Conservation (phyloP, 768 basidiomycete species). For the Macrolepiota dolichaula region DNA sequence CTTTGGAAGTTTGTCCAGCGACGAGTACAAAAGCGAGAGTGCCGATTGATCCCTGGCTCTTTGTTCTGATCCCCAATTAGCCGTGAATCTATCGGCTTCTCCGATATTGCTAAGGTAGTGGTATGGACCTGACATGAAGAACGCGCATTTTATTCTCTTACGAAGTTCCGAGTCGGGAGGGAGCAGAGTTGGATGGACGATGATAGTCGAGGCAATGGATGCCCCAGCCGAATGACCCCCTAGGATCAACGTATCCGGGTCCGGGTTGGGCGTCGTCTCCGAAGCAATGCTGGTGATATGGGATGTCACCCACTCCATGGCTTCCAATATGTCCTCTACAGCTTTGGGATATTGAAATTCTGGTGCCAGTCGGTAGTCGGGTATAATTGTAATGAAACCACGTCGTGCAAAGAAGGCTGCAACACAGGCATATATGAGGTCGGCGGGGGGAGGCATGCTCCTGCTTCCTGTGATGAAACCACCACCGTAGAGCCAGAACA, state of each 20-base stretch:
- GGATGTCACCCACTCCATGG: constrained; percentile 48
- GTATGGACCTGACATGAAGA: constrained; percentile 47
- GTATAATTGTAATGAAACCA: constrained; percentile 61
- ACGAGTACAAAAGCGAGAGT: background rate
- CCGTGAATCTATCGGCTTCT: constrained; percentile 26
- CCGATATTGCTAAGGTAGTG: constrained; percentile 26
- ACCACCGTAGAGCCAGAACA: constrained; percentile 69
- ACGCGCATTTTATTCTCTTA: constrained; percentile 37
- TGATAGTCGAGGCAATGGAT: constrained; percentile 41
- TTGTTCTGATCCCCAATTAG: constrained; percentile 24
- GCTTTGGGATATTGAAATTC: constrained; percentile 51
- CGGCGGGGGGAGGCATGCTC: constrained; percentile 37
- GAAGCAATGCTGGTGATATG: constrained; percentile 29
- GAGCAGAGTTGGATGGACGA: constrained; percentile 35
- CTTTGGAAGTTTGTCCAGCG: constrained; percentile 29
- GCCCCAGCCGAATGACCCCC: constrained; percentile 66
- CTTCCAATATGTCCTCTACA: constrained; percentile 57
- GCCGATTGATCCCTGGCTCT: background rate
- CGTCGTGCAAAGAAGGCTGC: constrained; percentile 58
- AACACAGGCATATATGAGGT: constrained; percentile 52
- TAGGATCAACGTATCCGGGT: constrained; percentile 41
- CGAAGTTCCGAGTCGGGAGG: constrained; percentile 24
- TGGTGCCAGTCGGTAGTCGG: constrained; percentile 67
- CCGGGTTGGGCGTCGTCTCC: constrained; percentile 29
- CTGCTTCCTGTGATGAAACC: constrained; percentile 54